These are phyloP conservation scores for Euphorbia pulcherrima DNA, from an alignment of 345 rosid species.

Conservation along the genomic window DNA sequence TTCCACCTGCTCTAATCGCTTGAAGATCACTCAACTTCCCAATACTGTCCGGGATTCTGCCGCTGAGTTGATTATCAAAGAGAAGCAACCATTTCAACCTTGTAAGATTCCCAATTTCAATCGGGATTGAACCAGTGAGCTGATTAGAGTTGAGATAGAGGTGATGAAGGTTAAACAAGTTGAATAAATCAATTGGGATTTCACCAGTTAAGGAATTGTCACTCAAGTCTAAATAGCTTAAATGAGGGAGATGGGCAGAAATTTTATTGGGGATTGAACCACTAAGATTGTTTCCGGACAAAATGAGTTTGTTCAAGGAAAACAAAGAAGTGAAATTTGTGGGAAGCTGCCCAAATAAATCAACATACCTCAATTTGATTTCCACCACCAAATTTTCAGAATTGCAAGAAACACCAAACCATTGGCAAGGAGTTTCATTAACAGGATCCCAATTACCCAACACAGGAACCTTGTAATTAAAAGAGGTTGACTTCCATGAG, in stretches of 20 bases:
- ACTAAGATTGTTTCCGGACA: conserved; percentile 60
- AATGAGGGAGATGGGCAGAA: conserved; percentile 31
- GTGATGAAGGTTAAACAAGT: conserved; percentile 47
- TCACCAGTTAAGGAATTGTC: conserved; percentile 65
- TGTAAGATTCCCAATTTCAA: conserved; percentile 54
- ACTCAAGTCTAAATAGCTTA: conserved; percentile 52
- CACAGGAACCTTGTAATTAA: conserved; percentile 35
- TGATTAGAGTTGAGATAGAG: conserved; percentile 61
- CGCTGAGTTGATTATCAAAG: conserved; percentile 68
- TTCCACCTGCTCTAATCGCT: conserved; percentile 79
- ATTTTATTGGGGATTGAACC: conserved; percentile 60
- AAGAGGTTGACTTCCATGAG: conserved; percentile 47
- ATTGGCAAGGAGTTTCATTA: conserved; percentile 45
- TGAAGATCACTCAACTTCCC: conserved; percentile 54
- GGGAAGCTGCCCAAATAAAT: conserved; percentile 48
- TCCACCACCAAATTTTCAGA: conserved; percentile 31
- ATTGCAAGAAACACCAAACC: conserved; percentile 54
- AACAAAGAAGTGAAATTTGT: too few species aligned
- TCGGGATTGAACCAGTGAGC: conserved; percentile 60
- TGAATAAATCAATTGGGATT: conserved; percentile 61
- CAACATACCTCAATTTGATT: conserved; percentile 42
- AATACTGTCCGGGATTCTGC: conserved; percentile 52
- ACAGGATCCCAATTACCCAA: conserved; percentile 37
- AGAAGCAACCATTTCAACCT: conserved; percentile 45
- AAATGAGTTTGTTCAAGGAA: conserved; percentile 45